A percentile compares a stretch with the other conserved stretches of the same genome.
Conservation (phyloP, 2,329 filamentous ascomycete species). For the Huntiella bhutanensis region DNA sequence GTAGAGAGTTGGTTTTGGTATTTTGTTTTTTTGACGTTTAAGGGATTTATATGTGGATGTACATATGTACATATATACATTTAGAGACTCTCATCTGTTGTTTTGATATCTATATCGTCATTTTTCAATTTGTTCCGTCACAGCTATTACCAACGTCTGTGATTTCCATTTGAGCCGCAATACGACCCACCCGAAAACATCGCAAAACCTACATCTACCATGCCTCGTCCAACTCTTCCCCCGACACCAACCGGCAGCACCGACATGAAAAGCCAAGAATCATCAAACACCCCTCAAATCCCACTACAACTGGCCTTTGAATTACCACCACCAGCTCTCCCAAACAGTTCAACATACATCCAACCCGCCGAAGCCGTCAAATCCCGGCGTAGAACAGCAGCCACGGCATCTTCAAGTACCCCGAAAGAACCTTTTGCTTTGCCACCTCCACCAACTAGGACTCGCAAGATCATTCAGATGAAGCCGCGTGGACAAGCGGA, state of each 20-base stretch:
- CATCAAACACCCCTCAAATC: conserved; percentile 36
- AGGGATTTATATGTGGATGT: background rate
- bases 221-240: conserved; percentile 48
- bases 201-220: conserved; percentile 17
- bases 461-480: conserved; percentile 97
- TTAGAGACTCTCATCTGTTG: background rate
- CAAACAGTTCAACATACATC: conserved; percentile 18
- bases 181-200: background rate
- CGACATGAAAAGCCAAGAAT: conserved; percentile 57
- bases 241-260: conserved; percentile 66
- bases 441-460: conserved; percentile 77
- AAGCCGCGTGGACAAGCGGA: conserved; percentile 42
- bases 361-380: conserved; percentile 34
- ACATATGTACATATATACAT: background rate
- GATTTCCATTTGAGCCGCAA: background rate
- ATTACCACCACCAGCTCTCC: conserved; percentile 57
- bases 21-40: background rate
- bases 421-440: conserved; percentile 52
- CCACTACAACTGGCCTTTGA: conserved; percentile 49
- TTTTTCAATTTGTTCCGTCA: background rate
- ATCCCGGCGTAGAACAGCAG: conserved; percentile 32
- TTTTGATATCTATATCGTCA: background rate
- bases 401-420: conserved; percentile 22
- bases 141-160: background rate
- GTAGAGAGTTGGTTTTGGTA: too few species aligned